Conservation (phyloP, 1,284 basidiomycete species). For the Wolfiporia cocos region DNA sequence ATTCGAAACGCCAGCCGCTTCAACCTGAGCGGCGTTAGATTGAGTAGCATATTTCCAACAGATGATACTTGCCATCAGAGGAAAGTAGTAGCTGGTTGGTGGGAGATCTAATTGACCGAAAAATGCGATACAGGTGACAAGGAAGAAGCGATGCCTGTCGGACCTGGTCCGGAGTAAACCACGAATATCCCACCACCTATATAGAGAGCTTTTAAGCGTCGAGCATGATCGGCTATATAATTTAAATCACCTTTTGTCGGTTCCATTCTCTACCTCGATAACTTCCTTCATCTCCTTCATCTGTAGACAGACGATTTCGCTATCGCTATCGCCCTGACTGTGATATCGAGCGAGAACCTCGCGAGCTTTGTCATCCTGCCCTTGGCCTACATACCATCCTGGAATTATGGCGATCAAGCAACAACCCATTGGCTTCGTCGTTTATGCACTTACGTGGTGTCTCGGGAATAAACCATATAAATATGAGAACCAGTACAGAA, state of each 20-base stretch:
- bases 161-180: conserved; percentile 16
- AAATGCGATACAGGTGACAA: conserved; percentile 18
- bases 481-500: conserved; percentile 15
- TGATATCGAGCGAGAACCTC: conserved; percentile 23
- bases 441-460: conserved; percentile 18
- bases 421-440: too few species aligned
- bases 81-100: conserved; percentile 19
- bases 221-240: background rate
- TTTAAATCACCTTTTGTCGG: conserved; percentile 32
- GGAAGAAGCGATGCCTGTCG: conserved; percentile 17
- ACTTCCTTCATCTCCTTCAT: conserved; percentile 37
- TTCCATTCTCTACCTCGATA: conserved; percentile 31
- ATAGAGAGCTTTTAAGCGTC: background rate
- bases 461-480: conserved; percentile 20
- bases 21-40: background rate
- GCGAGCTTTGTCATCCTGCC: conserved; percentile 19
- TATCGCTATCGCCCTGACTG: conserved; percentile 19
- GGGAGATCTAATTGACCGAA: conserved; percentile 18
- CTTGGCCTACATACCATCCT: conserved; percentile 24
- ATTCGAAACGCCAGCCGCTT: conserved; percentile 17
- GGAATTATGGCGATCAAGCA: background rate
- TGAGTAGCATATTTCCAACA: too few species aligned
- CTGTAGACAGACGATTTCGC: conserved; percentile 30
- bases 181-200: conserved; percentile 34
- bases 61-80: conserved; percentile 13